phyloP scores from a whole-genome alignment of 495 filamentous ascomycete genomes.

The Lineolata rhizophorae region DNA sequence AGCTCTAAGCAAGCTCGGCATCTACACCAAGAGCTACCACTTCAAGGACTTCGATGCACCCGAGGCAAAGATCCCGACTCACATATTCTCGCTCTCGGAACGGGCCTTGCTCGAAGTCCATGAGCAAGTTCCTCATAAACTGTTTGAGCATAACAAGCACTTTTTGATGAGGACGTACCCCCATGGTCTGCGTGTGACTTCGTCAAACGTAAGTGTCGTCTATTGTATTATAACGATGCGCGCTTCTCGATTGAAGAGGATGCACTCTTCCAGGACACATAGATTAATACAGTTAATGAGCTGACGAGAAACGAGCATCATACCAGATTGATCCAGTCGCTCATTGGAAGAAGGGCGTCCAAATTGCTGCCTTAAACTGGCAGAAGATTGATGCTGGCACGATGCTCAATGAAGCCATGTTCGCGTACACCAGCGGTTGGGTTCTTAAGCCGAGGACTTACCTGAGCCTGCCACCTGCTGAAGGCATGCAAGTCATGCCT shows the following conservation, averaged over 20 bases:
- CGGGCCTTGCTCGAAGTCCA: slow-evolving; percentile 51
- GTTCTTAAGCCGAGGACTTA: slow-evolving; percentile 62
- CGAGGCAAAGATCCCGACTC: slow-evolving; percentile 51
- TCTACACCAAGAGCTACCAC: slow-evolving; percentile 64
- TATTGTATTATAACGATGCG: no score
- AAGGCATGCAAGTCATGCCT: slow-evolving; percentile 7
- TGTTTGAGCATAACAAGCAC: slow-evolving; percentile 66
- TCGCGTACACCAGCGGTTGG: slow-evolving; percentile 58
- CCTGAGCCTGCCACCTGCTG: slow-evolving; percentile 17
- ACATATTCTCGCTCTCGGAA: slow-evolving; percentile 77
- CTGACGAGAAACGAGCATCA: no score
- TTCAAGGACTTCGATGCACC: slow-evolving; percentile 48
- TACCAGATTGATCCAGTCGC: slow-evolving; percentile 54
- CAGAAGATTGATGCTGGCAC: slow-evolving; percentile 75
- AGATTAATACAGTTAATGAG: no score
- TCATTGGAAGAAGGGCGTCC: slow-evolving; percentile 78
- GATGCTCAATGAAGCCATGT: slow-evolving; percentile 95
- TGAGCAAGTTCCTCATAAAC: slow-evolving; percentile 28
- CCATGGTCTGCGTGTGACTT: slow-evolving; percentile 55
- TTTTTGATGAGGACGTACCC: slow-evolving; percentile 83
- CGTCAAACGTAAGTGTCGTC: slow-evolving; percentile 78
- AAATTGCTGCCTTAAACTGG: slow-evolving; percentile 90
- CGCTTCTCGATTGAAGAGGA: no score
- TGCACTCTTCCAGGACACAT: no score
- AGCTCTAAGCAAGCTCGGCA: slow-evolving; percentile 45